Evolutionary conservation across 202 grass and related monocot genomes (phyloP), one percentile per base, ranked within the genome.

Genomic region (Elaeis oleifera): DNA sequence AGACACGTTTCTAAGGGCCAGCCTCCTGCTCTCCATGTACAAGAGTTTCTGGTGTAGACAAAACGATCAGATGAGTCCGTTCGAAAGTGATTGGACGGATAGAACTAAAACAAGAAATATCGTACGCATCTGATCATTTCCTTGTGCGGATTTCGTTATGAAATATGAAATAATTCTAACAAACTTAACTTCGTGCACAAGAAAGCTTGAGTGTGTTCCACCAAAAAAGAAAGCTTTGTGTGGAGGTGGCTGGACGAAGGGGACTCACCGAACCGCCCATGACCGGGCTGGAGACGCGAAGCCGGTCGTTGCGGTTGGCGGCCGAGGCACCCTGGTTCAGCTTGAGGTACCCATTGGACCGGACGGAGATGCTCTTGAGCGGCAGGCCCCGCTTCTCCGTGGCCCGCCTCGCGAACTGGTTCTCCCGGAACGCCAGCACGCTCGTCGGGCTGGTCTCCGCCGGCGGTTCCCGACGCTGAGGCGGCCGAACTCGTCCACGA

Each of bases 351-450:
- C 73, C 75, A 6, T 51, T 85, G 4, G 86, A 85, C 6, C 81
- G 78, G 16, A 85, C 72, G 22, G 81, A 85, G 44, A 85, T 85
- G 78, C 81, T 89, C 59, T 85, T 89, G 1, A 78, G 78, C 50
- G 79, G 17, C 16, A 54, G 70, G 64, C 31, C 50, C 23, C 15
- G 22, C 19, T 23, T 56, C 18, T 92, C 69, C 5, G 80, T 65
- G 11, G 67, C 70, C 36, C 65, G 39, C 51, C 26, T 20, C 0
- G 51, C 52, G 16, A 16, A 55, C 65, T 51, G 4, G 26, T 55
- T 61, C 58, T 58, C 61, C 59, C 31, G 54, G 23, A 29, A 71
- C 20, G 23, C 71, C 0, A 67, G 64, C 59, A 83, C 68, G 6
- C 68, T 77, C 49, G 63, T 39, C 11, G 52, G 82, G 67, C 76